A percentile compares a stretch with the other conserved stretches of the same genome.
Conservation (phyloP, 179 eudicot genomes). For the Beta lomatogona region DNA sequence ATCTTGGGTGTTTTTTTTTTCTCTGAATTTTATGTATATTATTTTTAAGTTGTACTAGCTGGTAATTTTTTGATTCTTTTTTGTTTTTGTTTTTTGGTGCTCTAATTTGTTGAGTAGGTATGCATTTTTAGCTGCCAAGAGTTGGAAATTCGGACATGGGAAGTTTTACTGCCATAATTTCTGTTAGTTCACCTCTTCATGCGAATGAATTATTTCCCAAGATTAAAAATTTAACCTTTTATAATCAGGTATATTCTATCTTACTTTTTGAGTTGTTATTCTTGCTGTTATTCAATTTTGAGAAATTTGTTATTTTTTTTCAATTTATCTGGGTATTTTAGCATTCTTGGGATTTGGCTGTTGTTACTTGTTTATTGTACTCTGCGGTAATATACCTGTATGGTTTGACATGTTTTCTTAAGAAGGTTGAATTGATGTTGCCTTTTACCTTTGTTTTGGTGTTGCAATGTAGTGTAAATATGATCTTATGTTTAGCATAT, state of each 20-base stretch:
- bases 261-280: background rate
- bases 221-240: slow-evolving; percentile 7
- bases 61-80: too few relatives aligned
- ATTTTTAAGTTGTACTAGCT: background rate
- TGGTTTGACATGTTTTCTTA: too few relatives aligned
- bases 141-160: slow-evolving; percentile 23
- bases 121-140: slow-evolving; percentile 13
- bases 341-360: background rate
- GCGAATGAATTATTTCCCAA: slow-evolving; percentile 15
- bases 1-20: background rate
- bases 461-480: background rate
- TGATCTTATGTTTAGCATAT: background rate
- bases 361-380: background rate
- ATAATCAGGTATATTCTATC: slow-evolving; percentile 18
- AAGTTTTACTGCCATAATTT: slow-evolving; percentile 23
- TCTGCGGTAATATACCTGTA: background rate
- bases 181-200: slow-evolving; percentile 24
- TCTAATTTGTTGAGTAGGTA: slow-evolving; percentile 6
- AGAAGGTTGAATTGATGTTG: background rate
- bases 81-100: background rate
- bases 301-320: background rate
- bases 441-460: background rate
- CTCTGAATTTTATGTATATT: background rate
- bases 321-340: background rate
- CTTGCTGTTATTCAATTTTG: slow-evolving; percentile 2